phyloP scores from a whole-genome alignment of 2,329 filamentous ascomycete species.

The Proliferodiscus dingleyae region DNA sequence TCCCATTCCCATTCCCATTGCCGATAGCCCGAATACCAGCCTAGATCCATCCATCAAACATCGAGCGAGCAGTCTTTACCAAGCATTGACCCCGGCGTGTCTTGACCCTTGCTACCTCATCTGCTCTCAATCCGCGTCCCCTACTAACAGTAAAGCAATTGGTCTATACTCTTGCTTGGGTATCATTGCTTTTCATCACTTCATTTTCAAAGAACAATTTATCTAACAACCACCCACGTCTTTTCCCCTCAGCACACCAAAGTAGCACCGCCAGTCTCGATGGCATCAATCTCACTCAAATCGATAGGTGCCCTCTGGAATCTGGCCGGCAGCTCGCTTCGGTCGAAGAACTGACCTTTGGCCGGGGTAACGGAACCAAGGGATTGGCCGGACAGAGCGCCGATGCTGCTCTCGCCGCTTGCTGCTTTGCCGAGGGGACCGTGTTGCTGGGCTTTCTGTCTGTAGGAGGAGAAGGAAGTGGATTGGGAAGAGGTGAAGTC shows the following conservation, averaged over 20 bases:
- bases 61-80: no score
- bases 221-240: no score
- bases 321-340: conserved; percentile 76
- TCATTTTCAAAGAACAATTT: no score
- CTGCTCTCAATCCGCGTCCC: no score
- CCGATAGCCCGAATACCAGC: no score
- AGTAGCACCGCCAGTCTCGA: conserved; percentile 88
- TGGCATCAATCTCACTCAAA: conserved; percentile 84
- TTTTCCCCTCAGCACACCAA: conserved; percentile 40
- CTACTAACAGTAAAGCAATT: no score
- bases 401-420: conserved; percentile 19
- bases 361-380: conserved; percentile 69
- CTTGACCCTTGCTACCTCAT: no score
- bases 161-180: no score
- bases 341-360: conserved; percentile 78
- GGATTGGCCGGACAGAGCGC: conserved; percentile 49
- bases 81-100: no score
- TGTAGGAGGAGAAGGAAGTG: conserved; percentile 54
- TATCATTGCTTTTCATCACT: no score
- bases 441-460: conserved; percentile 54
- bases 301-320: conserved; percentile 75
- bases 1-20: no score
- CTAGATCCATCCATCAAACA: no score
- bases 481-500: conserved; percentile 43
- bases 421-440: conserved; percentile 43